phyloP scores from a whole-genome alignment of 2,329 filamentous ascomycete genomes.

The Alternaria burnsii region DNA sequence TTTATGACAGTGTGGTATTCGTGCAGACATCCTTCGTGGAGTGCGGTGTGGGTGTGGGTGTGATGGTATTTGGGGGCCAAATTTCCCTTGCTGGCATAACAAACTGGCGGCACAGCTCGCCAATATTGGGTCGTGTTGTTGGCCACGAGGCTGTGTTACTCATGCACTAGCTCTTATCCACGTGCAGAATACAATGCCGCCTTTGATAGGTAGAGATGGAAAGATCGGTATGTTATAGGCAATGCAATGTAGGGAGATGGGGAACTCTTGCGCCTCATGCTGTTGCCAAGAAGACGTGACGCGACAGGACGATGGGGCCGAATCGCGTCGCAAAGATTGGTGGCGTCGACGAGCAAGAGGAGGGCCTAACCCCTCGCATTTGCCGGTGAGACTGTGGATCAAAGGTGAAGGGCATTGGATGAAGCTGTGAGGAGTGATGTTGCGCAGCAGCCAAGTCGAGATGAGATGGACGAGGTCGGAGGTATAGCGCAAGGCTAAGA shows the following conservation, averaged over 20 bases:
- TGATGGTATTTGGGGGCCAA: neutral
- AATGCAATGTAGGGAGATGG: neutral
- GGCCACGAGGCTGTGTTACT: neutral
- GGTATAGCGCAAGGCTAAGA: neutral
- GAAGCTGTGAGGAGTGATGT: neutral
- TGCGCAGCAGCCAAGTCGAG: neutral
- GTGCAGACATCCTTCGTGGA: neutral
- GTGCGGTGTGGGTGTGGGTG: neutral
- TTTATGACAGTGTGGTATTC: neutral
- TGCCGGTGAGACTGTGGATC: neutral
- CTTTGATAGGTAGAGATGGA: neutral
- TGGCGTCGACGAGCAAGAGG: neutral
- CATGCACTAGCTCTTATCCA: neutral
- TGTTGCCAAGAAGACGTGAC: neutral
- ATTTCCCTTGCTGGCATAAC: neutral
- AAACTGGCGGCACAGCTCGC: neutral
- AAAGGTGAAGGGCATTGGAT: neutral
- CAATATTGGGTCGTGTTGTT: neutral
- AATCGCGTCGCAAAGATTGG: neutral
- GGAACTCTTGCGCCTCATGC: neutral
- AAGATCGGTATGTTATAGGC: neutral
- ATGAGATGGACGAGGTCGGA: slow-evolving; percentile 7
- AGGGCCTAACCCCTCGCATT: neutral
- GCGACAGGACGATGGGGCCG: neutral
- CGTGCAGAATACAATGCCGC: neutral